phyloP scores from a whole-genome alignment of 768 basidiomycete genomes.

The Lactarius psammicola region DNA sequence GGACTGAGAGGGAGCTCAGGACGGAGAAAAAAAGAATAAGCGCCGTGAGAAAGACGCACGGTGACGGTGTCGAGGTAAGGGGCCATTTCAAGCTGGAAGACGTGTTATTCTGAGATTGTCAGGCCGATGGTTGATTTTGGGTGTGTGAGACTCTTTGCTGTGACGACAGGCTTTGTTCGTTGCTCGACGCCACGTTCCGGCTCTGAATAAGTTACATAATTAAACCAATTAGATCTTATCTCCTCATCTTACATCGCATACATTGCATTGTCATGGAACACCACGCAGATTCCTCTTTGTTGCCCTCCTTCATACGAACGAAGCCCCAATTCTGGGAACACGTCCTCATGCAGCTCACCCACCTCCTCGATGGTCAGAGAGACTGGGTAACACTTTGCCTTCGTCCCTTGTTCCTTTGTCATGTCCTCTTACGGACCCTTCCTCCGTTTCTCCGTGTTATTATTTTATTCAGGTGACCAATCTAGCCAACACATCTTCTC shows the following conservation, averaged over 20 bases:
- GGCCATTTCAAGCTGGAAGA: conserved; percentile 49
- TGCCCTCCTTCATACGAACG: conserved; percentile 67
- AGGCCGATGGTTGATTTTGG: conserved; percentile 8
- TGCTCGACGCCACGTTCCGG: not conserved
- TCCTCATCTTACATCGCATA: too few relatives aligned
- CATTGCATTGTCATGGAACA: conserved; percentile 52
- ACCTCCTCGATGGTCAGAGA: conserved; percentile 62
- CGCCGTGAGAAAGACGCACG: conserved; percentile 38
- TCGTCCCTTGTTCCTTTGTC: not conserved
- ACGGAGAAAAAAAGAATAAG: not conserved
- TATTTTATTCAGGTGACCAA: conserved; percentile 65
- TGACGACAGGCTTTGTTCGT: not conserved
- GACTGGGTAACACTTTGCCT: conserved; percentile 63
- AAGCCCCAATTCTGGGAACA: conserved; percentile 83
- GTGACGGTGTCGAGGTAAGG: conserved; percentile 73
- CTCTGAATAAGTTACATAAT: conserved; percentile 22
- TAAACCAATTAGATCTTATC: conserved; percentile 26
- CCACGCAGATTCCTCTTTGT: conserved; percentile 75
- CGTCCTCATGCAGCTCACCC: conserved; percentile 59
- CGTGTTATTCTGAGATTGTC: conserved; percentile 24
- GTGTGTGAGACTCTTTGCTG: not conserved
- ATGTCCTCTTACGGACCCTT: conserved; percentile 13
- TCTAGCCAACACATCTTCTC: conserved; percentile 76
- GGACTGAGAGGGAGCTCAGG: conserved; percentile 52
- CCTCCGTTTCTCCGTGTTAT: conserved; percentile 1